Base-by-base conservation (phyloP, 345 rosid genomes). In the Camelina hispida region DNA sequence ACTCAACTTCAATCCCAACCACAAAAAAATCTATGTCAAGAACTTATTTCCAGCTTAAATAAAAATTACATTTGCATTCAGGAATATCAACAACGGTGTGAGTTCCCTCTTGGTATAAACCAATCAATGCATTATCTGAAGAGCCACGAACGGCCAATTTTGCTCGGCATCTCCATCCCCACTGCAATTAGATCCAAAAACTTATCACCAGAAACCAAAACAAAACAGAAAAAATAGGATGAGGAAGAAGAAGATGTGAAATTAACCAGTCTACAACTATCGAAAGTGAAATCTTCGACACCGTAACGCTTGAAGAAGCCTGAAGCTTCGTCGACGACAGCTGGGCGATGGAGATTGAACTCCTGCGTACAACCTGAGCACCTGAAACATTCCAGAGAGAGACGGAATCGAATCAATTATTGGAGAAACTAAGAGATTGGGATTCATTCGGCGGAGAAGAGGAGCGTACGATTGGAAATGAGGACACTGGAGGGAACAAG, bases 321-420 rank as follows among this genome's bases (percentile, higher is more conserved):
- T 44, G 81, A 71, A 66, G 93, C 97, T 81, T 91, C 98, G 7
- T 89, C 87, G 15, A 91, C 87, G 15, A 86, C 80, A 51, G 65
- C 0, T 15, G 97, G 98, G 71, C 88, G 96, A 47, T 91, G 86
- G 77, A 91, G 96, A 85, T 87, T 82, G 69, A 86, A 76, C 85
- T 91, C 96, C 50, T 94, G 98, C 20, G 90, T 83, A 71, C 98
- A 94, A 5, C 98, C 98, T 11, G 98, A 91, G 82, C 98, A 93
- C 68, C 98, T 94, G 56, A 40, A 28, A 22, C 38, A 38, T 25
- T 50, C 34, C n/a, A 38, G 68, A 44, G 50, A 69, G 68, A 48
- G 53, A 0, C 3, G n/a, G 16, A 59, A 7, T 50, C 34, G 55
- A 67, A 61, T 8, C 43, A 37, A 73, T 43, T 60, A 25, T n/a